phyloP scores from a whole-genome alignment of 768 basidiomycete genomes.

The Calvatia gigantea region DNA sequence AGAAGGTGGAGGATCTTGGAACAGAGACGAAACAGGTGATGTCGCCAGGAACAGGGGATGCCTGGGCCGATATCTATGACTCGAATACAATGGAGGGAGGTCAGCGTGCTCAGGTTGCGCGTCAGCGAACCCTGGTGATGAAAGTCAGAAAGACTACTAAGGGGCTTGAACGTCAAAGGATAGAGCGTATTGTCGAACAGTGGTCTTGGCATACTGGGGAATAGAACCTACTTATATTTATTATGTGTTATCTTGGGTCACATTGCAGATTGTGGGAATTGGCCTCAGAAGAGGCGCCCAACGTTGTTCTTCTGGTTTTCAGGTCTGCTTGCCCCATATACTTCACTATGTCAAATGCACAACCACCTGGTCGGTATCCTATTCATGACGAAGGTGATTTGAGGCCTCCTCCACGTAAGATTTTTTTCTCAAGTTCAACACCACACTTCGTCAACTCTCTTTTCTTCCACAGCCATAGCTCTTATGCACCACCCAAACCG shows the following conservation, averaged over 20 bases:
- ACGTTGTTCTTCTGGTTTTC: not conserved
- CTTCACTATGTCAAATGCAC: not conserved
- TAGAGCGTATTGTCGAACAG: conserved; percentile 64
- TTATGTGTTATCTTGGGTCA: conserved; percentile 5
- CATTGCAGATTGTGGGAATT: conserved; percentile 9
- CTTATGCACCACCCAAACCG: conserved; percentile 34
- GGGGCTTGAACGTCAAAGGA: conserved; percentile 67
- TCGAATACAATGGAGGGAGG: conserved; percentile 36
- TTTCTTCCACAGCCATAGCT: not conserved
- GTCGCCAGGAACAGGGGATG: conserved; percentile 15
- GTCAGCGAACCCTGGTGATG: conserved; percentile 44
- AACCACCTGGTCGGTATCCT: not conserved
- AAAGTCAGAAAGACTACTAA: conserved; percentile 54
- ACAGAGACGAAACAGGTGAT: not conserved
- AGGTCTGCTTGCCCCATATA: not conserved
- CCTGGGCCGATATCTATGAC: conserved; percentile 9
- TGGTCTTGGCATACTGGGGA: conserved; percentile 51
- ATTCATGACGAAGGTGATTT: not conserved
- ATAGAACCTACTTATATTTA: conserved; percentile 14
- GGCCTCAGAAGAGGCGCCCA: not conserved
- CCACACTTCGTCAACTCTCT: not conserved
- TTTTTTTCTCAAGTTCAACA: not conserved
- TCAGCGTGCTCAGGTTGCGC: conserved; percentile 1
- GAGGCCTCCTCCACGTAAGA: conserved; percentile 6
- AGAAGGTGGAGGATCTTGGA: conserved; percentile 14